A percentile compares a stretch with the other conserved stretches of the same genome.
Conservation (phyloP, 495 filamentous ascomycete species). For the Aspergillus heteromorphus region DNA sequence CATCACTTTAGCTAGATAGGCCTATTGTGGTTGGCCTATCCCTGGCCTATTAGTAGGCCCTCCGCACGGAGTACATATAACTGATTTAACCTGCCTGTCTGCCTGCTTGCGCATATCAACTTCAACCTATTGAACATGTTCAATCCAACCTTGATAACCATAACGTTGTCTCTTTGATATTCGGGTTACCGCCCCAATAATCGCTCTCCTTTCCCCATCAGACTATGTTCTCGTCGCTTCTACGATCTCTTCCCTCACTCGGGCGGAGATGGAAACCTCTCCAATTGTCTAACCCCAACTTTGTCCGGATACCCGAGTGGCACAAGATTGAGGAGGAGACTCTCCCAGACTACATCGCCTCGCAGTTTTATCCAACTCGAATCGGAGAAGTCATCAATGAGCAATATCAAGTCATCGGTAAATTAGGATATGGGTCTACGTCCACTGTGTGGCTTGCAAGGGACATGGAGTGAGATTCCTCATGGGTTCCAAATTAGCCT, state of each 20-base stretch:
- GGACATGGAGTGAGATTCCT: neutral
- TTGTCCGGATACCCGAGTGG: neutral
- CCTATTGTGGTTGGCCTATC: too few relatives aligned
- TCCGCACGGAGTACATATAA: too few relatives aligned
- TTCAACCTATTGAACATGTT: too few relatives aligned
- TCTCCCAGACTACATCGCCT: slow-evolving; percentile 4
- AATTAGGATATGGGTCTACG: neutral
- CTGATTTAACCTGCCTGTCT: too few relatives aligned
- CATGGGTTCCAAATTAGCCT: too few relatives aligned
- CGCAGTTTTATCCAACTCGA: slow-evolving; percentile 1
- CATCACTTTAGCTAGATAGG: too few relatives aligned
- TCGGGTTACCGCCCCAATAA: too few relatives aligned
- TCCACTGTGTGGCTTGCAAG: neutral
- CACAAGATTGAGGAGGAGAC: slow-evolving; percentile 5
- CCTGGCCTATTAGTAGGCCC: too few relatives aligned
- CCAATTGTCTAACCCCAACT: slow-evolving; percentile 1
- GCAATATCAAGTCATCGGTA: neutral
- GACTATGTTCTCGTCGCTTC: slow-evolving; percentile 1
- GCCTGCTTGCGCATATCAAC: too few relatives aligned
- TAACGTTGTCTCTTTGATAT: too few relatives aligned
- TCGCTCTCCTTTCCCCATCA: neutral
- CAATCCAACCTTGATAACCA: too few relatives aligned
- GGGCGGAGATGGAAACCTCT: slow-evolving; percentile 4
- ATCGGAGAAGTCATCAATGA: slow-evolving; percentile 1
- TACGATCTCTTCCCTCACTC: neutral